Percentiles rank a stretch among this genome's conserved stretches.
phyloP scores from a whole-genome alignment of 345 rosid species.

The Populus alba region DNA sequence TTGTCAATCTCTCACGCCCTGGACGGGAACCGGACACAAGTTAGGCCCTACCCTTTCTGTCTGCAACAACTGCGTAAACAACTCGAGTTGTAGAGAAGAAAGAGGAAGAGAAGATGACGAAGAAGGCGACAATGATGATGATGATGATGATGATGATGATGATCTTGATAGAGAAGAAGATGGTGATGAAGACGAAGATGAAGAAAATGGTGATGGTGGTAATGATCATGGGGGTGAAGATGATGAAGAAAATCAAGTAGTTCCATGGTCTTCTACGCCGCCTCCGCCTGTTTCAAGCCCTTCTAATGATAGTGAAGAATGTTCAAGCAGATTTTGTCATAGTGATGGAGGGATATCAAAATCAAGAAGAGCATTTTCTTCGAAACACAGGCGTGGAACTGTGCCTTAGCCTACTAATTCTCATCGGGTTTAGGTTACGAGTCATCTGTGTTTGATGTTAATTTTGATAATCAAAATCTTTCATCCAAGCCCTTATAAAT shows the following conservation, averaged over 20 bases:
- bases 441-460: background rate
- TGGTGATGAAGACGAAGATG: background rate
- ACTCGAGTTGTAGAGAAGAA: conserved; percentile 1
- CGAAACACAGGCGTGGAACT: conserved; percentile 10
- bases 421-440: conserved; percentile 3
- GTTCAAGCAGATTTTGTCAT: conserved; percentile 2
- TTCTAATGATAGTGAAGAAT: conserved; percentile 34
- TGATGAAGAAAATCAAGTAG: conserved; percentile 51
- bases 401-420: background rate
- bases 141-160: background rate
- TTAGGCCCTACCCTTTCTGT: conserved; percentile 19
- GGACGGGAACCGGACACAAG: conserved; percentile 22
- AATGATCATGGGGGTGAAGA: conserved; percentile 15
- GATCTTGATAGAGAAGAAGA: background rate
- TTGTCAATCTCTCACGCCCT: conserved; percentile 25
- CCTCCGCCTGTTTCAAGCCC: conserved; percentile 26
- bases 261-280: conserved; percentile 34
- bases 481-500: background rate
- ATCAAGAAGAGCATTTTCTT: conserved; percentile 8
- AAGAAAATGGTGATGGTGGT: background rate
- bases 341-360: conserved; percentile 9
- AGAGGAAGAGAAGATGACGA: background rate
- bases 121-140: background rate
- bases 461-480: background rate
- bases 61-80: conserved; percentile 9